phyloP scores from a whole-genome alignment of 495 filamentous ascomycete species.

The Penicillium nucicola region DNA sequence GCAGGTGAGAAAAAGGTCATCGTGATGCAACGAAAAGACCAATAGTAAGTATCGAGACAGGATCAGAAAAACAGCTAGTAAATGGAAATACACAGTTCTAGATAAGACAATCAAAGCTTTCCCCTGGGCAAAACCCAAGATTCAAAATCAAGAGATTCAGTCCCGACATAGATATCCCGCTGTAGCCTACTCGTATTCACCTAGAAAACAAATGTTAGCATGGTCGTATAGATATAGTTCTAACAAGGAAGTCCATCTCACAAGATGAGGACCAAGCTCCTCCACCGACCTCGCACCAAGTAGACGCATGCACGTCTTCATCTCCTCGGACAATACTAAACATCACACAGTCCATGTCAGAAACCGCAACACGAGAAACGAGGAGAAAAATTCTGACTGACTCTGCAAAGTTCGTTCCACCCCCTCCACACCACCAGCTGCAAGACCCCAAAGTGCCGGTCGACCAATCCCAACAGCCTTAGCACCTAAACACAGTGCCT shows the following conservation, averaged over 20 bases:
- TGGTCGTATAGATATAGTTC: too few relatives aligned
- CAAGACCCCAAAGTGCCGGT: conserved; percentile 18
- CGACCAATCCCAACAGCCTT: conserved; percentile 60
- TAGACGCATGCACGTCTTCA: conserved; percentile 7
- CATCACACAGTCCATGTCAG: neutral
- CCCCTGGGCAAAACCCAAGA: too few relatives aligned
- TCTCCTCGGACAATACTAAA: conserved; percentile 4
- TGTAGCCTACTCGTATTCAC: neutral
- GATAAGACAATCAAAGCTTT: too few relatives aligned
- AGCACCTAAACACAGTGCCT: conserved; percentile 63
- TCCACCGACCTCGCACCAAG: conserved; percentile 1
- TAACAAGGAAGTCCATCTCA: neutral
- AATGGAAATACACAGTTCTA: too few relatives aligned
- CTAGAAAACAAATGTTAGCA: neutral
- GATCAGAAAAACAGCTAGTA: too few relatives aligned
- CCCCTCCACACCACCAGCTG: neutral
- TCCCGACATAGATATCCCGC: neutral
- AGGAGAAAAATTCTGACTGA: neutral
- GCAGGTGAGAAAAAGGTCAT: too few relatives aligned
- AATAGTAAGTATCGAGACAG: too few relatives aligned
- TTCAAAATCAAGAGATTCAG: too few relatives aligned
- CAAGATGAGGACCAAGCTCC: conserved; percentile 1
- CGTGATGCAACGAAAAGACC: too few relatives aligned
- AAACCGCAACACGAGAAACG: neutral
- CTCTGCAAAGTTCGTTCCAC: conserved; percentile 7